These are phyloP conservation scores for Vitis amurensis DNA, from an alignment of 164 flowering plant genomes.

Conservation along the genomic window DNA sequence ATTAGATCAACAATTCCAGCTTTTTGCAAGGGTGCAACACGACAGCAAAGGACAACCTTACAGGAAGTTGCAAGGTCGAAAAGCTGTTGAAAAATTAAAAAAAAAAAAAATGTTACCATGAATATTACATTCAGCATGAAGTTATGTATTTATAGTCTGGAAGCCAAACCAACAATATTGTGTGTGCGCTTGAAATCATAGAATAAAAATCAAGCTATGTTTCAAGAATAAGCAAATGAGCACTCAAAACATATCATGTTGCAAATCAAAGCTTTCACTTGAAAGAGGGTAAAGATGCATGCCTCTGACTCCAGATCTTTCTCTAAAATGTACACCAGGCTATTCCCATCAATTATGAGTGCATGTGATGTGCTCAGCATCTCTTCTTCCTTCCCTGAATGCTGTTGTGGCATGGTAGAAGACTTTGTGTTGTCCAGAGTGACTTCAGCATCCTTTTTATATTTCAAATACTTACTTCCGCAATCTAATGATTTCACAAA, in stretches of 20 bases:
- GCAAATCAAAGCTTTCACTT: neutral
- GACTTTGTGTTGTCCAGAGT: constrained; percentile 30
- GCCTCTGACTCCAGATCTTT: constrained; percentile 83
- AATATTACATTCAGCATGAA: constrained; percentile 3
- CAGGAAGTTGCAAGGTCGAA: constrained; percentile 84
- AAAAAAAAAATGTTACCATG: neutral
- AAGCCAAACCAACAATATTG: neutral
- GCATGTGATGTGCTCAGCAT: constrained; percentile 45
- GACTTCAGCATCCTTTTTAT: constrained; percentile 32
- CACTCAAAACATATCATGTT: constrained; percentile 1
- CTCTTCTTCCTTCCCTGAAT: constrained; percentile 32
- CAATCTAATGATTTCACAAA: constrained; percentile 40
- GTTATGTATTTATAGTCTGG: neutral
- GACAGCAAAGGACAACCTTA: constrained; percentile 84
- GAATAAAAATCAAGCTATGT: neutral
- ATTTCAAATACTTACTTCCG: constrained; percentile 26
- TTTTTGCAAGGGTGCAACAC: constrained; percentile 95
- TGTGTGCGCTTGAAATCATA: neutral
- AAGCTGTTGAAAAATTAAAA: constrained; percentile 46
- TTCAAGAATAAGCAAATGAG: neutral
- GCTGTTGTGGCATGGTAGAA: constrained; percentile 23
- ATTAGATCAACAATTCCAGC: constrained; percentile 92
- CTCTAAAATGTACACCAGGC: constrained; percentile 87
- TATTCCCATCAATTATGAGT: constrained; percentile 89
- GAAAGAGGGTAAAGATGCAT: constrained; percentile 26